Evolutionary conservation across 2,329 filamentous ascomycete species (phyloP).

Genomic region (Cryphonectria japonica): DNA sequence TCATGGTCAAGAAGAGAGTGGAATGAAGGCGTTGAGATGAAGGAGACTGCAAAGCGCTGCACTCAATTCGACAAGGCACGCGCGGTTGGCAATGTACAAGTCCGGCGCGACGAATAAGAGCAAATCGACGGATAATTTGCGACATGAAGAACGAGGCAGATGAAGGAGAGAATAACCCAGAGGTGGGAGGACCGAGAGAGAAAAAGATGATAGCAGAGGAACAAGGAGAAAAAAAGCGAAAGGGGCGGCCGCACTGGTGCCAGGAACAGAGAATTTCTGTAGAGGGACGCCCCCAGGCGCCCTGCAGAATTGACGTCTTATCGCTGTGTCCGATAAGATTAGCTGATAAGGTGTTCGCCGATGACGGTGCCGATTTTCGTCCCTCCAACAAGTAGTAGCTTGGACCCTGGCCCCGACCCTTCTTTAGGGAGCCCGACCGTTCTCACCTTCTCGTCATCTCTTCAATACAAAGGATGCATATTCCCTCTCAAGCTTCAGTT

Average conservation of each 20-base stretch:
- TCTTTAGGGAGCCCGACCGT: too few species aligned
- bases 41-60: background rate
- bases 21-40: constrained; percentile 6
- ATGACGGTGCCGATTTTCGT: background rate
- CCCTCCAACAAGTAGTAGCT: background rate
- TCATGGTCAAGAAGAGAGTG: constrained; percentile 19
- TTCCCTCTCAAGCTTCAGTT: too few species aligned
- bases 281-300: background rate
- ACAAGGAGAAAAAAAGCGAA: background rate
- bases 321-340: constrained; percentile 9
- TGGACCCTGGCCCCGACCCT: background rate
- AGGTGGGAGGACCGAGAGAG: too few species aligned
- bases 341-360: background rate
- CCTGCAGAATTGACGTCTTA: background rate
- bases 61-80: background rate
- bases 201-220: background rate
- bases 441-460: background rate
- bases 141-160: background rate
- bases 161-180: background rate
- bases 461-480: background rate
- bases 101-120: background rate
- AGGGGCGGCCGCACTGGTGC: background rate
- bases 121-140: background rate
- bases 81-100: background rate
- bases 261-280: constrained; percentile 3